Evolutionary conservation across 805 yeast genomes (phyloP).

Genomic region (Yamadazyma ubonensis): DNA sequence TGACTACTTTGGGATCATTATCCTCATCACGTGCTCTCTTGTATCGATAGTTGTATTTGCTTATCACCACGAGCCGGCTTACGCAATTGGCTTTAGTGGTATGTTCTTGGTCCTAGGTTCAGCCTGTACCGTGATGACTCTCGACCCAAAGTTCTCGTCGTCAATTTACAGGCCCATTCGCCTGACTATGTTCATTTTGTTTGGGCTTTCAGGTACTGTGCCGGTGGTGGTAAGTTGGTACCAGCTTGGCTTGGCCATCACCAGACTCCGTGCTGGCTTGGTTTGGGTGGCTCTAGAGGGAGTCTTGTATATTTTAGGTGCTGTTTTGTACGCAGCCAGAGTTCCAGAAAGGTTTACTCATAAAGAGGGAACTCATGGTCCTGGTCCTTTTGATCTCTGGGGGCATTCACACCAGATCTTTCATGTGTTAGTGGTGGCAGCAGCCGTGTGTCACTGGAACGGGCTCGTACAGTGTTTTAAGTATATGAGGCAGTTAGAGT

Average conservation of each 20-base stretch:
- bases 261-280: constrained; percentile 52
- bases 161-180: constrained; percentile 73
- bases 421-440: constrained; percentile 73
- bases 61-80: constrained; percentile 42
- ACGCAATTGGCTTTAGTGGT: constrained; percentile 38
- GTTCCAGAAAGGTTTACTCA: constrained; percentile 66
- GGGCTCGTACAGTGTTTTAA: constrained; percentile 60
- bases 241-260: constrained; percentile 49
- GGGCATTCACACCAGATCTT: constrained; percentile 88
- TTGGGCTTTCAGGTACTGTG: constrained; percentile 74
- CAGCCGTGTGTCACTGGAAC: constrained; percentile 70
- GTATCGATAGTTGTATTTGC: constrained; percentile 41
- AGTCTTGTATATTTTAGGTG: constrained; percentile 72
- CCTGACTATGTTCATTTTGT: constrained; percentile 73
- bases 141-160: constrained; percentile 65
- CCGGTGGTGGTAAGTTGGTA: constrained; percentile 61
- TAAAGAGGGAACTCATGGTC: constrained; percentile 17
- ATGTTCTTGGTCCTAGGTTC: constrained; percentile 57
- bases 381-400: constrained; percentile 54
- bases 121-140: constrained; percentile 60
- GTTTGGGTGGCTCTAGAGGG: constrained; percentile 71
- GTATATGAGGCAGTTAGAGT: constrained; percentile 23
- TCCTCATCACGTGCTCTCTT: constrained; percentile 64
- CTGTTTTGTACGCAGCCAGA: constrained; percentile 72
- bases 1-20: constrained; percentile 74